Evolutionary conservation across 208 protist genomes (phyloP).

Genomic region (Trichomonas gallinae): DNA sequence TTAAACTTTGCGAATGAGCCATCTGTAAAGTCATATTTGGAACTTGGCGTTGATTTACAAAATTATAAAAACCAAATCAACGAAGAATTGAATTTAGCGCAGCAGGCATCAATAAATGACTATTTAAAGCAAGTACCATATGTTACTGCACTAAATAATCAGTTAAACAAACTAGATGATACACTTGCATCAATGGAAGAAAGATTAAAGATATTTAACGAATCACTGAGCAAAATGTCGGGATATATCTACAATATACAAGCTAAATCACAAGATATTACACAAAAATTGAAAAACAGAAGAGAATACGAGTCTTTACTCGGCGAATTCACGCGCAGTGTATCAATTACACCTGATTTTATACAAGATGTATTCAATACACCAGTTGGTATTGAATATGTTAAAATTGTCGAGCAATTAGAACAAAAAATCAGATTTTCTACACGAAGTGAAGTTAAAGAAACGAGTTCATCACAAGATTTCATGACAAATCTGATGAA

Average conservation of each 20-base stretch:
- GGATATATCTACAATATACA: neutral
- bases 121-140: neutral
- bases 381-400: neutral
- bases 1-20: neutral
- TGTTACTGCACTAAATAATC: neutral
- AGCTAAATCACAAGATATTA: neutral
- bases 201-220: neutral
- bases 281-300: neutral
- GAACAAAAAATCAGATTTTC: neutral
- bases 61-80: neutral
- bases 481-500: neutral
- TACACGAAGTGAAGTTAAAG: neutral
- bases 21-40: neutral
- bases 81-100: neutral
- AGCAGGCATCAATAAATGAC: neutral
- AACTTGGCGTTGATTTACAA: neutral
- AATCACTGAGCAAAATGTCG: neutral
- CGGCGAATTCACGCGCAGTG: neutral
- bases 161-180: neutral
- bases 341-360: neutral
- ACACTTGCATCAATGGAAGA: neutral
- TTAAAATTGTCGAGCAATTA: neutral
- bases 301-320: neutral
- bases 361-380: neutral
- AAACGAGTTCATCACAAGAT: neutral